phyloP scores from a whole-genome alignment of 2,329 filamentous ascomycete genomes.

The Fusarium keratoplasticum region DNA sequence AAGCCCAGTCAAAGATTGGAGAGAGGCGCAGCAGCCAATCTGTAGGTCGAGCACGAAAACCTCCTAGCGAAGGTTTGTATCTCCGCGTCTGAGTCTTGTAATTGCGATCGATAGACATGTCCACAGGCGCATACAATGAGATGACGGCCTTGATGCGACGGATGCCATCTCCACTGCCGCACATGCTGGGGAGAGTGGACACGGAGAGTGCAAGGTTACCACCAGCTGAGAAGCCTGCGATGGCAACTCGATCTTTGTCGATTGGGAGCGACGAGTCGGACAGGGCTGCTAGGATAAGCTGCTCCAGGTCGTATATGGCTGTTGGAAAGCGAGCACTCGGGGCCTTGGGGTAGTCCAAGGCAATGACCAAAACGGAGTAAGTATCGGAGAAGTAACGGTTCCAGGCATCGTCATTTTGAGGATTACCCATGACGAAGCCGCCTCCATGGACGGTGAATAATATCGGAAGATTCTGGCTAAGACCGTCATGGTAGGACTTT shows the following conservation, averaged over 20 bases:
- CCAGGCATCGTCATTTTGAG: slow-evolving; percentile 16
- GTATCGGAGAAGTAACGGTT: slow-evolving; percentile 23
- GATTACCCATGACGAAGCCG: slow-evolving; percentile 18
- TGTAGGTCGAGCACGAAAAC: background rate
- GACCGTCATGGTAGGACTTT: background rate
- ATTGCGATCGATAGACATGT: slow-evolving; percentile 7
- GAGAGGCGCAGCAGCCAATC: slow-evolving; percentile 13
- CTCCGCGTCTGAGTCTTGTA: slow-evolving; percentile 16
- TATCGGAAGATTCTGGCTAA: background rate
- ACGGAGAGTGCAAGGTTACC: slow-evolving; percentile 20
- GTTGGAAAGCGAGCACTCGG: slow-evolving; percentile 9
- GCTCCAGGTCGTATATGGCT: slow-evolving; percentile 18
- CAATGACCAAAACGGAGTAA: slow-evolving; percentile 14
- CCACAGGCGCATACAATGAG: slow-evolving; percentile 7
- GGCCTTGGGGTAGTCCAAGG: slow-evolving; percentile 23
- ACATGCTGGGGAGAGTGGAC: slow-evolving; percentile 17
- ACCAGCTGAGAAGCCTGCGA: slow-evolving; percentile 18
- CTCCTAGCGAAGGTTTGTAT: slow-evolving; percentile 16
- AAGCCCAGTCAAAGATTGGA: slow-evolving; percentile 22
- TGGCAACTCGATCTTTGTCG: slow-evolving; percentile 10
- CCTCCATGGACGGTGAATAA: slow-evolving; percentile 21
- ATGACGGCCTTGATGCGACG: slow-evolving; percentile 10
- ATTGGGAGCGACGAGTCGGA: slow-evolving; percentile 5
- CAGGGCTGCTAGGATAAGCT: slow-evolving; percentile 10
- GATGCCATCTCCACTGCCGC: slow-evolving; percentile 18